Percentiles rank a stretch among this genome's conserved stretches.
Evolutionary conservation across 495 filamentous ascomycete species (phyloP).

Genomic region (Trichoderma reesei): DNA sequence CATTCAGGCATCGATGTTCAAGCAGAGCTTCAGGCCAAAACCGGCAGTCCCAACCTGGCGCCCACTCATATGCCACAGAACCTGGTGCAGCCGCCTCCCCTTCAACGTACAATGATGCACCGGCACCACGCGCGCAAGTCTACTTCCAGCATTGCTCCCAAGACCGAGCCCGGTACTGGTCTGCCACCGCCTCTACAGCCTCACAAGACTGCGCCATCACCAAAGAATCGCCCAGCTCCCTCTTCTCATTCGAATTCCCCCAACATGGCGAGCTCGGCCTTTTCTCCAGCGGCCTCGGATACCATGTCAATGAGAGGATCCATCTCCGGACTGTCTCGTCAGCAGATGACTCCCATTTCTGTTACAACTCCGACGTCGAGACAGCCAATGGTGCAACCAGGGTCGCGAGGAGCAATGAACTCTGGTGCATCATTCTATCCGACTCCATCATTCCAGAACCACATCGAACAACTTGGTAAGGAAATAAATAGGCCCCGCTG

Average conservation of each 20-base stretch:
- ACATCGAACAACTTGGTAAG: slow-evolving; percentile 98
- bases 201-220: slow-evolving; percentile 37
- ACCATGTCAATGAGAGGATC: slow-evolving; percentile 34
- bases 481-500: not conserved
- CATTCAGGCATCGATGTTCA: slow-evolving; percentile 80
- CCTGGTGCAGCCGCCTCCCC: slow-evolving; percentile 54
- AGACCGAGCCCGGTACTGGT: slow-evolving; percentile 51
- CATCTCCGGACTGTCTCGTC: slow-evolving; percentile 31
- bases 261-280: slow-evolving; percentile 60
- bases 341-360: slow-evolving; percentile 25
- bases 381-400: slow-evolving; percentile 23
- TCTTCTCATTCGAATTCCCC: slow-evolving; percentile 78
- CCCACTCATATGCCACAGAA: slow-evolving; percentile 53
- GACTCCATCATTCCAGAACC: slow-evolving; percentile 74
- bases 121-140: slow-evolving; percentile 61
- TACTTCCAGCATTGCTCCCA: slow-evolving; percentile 59
- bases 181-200: slow-evolving; percentile 44
- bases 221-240: slow-evolving; percentile 67
- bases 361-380: slow-evolving; percentile 27
- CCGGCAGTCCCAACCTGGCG: slow-evolving; percentile 59
- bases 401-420: slow-evolving; percentile 22
- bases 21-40: slow-evolving; percentile 84
- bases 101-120: slow-evolving; percentile 65
- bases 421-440: slow-evolving; percentile 54
- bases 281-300: slow-evolving; percentile 57